Evolutionary conservation across 176 grass and related monocot genomes (phyloP).

Genomic region (Neostapfia colusana): DNA sequence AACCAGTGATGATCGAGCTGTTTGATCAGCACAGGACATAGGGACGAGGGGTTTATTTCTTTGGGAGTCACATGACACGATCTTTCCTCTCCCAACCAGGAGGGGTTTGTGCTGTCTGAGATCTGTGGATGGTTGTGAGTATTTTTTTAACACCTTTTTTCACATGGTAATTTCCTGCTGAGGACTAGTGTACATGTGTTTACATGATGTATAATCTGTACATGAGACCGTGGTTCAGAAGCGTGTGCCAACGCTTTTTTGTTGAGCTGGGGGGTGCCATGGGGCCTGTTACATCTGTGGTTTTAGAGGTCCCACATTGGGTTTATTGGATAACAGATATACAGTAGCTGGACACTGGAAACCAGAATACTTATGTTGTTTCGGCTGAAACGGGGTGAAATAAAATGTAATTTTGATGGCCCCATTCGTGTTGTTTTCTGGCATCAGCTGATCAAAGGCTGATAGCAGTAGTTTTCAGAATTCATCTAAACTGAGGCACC

Average conservation of each 20-base stretch:
- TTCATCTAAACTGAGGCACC: no score
- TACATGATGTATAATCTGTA: constrained; percentile 63
- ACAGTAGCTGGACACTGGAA: constrained; percentile 34
- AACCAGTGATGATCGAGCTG: neutral
- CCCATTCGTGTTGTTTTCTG: neutral
- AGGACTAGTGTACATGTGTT: constrained; percentile 57
- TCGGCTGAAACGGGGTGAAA: constrained; percentile 31
- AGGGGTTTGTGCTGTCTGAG: constrained; percentile 6
- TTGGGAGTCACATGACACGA: constrained; percentile 31
- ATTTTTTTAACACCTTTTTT: constrained; percentile 25
- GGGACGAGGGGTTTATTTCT: constrained; percentile 34
- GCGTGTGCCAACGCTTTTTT: constrained; percentile 27
- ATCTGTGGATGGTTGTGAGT: constrained; percentile 35
- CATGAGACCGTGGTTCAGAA: constrained; percentile 38
- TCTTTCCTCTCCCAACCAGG: constrained; percentile 9
- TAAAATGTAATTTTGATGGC: constrained; percentile 18
- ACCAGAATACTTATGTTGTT: constrained; percentile 21
- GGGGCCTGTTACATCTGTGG: constrained; percentile 10
- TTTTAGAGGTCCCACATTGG: constrained; percentile 22
- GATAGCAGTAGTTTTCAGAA: no score
- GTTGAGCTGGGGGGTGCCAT: constrained; percentile 14
- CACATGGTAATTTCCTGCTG: constrained; percentile 30
- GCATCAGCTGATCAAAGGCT: neutral
- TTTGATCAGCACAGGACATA: constrained; percentile 29
- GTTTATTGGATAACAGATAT: constrained; percentile 24